These are phyloP conservation scores for Suillus hirtellus DNA, from an alignment of 768 basidiomycete species.

Conservation along the genomic window DNA sequence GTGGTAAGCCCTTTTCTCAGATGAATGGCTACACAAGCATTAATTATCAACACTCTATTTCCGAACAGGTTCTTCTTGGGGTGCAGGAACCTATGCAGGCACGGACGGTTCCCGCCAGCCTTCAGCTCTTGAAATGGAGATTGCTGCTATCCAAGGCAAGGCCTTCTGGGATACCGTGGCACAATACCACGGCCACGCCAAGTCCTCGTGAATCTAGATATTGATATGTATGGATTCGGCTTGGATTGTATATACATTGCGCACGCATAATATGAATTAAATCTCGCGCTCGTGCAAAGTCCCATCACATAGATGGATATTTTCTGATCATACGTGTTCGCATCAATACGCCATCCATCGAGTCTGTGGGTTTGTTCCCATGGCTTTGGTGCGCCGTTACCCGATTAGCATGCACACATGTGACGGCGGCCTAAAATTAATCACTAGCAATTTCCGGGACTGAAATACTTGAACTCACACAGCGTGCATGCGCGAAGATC, in stretches of 20 bases:
- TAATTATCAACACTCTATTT: neutral
- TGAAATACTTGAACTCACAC: constrained; percentile 4
- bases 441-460: neutral
- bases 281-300: neutral
- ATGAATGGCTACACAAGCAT: neutral
- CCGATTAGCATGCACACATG: constrained; percentile 1
- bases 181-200: constrained; percentile 30
- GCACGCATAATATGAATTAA: neutral
- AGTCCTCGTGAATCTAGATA: constrained; percentile 13
- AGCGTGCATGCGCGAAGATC: neutral
- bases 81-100: constrained; percentile 69
- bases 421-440: constrained; percentile 11
- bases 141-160: constrained; percentile 59
- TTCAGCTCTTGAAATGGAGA: constrained; percentile 52
- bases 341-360: neutral
- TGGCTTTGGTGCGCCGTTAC: neutral
- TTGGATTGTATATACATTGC: constrained; percentile 3
- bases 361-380: constrained; percentile 1
- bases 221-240: neutral
- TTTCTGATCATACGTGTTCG: neutral
- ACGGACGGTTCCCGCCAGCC: constrained; percentile 62
- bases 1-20: constrained; percentile 35
- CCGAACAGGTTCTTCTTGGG: constrained; percentile 71
- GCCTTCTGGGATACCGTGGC: constrained; percentile 51
- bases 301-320: neutral